phyloP scores from a whole-genome alignment of 208 protist genomes.

The Trypanosoma conorhini region DNA sequence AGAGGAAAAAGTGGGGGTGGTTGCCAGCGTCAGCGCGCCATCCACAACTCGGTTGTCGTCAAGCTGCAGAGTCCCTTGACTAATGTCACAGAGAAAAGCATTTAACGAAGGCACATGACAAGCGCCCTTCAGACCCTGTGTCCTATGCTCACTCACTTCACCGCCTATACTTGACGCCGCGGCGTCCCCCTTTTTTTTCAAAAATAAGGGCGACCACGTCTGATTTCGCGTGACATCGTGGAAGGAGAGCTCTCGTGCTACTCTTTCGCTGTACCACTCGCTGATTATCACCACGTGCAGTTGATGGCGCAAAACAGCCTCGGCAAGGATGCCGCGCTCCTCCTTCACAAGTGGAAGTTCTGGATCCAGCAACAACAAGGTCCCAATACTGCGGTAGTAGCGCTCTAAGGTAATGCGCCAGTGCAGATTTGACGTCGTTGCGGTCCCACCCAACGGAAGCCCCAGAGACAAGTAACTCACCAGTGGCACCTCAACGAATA shows the following conservation, averaged over 20 bases:
- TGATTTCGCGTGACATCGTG: conserved; percentile 4
- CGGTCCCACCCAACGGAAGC: background rate
- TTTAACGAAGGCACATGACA: conserved; percentile 58
- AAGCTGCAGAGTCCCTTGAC: conserved; percentile 19
- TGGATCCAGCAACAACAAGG: conserved; percentile 46
- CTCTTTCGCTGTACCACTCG: conserved; percentile 43
- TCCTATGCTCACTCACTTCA: background rate
- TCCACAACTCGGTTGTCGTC: conserved; percentile 17
- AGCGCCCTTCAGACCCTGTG: conserved; percentile 30
- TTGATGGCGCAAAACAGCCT: conserved; percentile 28
- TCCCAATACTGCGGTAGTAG: conserved; percentile 37
- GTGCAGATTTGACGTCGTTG: background rate
- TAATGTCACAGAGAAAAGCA: conserved; percentile 31
- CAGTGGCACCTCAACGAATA: conserved; percentile 47
- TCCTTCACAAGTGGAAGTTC: conserved; percentile 38
- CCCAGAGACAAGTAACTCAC: conserved; percentile 37
- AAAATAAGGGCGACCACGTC: conserved; percentile 1
- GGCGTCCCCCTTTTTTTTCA: background rate
- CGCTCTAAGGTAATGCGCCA: background rate
- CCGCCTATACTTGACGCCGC: background rate
- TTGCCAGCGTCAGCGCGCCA: conserved; percentile 20
- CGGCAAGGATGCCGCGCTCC: conserved; percentile 32
- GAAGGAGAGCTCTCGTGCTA: conserved; percentile 20
- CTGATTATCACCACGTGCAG: conserved; percentile 51
- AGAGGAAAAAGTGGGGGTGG: background rate